These are phyloP conservation scores for Boletellus ananas DNA, from an alignment of 768 basidiomycete genomes.

Conservation along the genomic window DNA sequence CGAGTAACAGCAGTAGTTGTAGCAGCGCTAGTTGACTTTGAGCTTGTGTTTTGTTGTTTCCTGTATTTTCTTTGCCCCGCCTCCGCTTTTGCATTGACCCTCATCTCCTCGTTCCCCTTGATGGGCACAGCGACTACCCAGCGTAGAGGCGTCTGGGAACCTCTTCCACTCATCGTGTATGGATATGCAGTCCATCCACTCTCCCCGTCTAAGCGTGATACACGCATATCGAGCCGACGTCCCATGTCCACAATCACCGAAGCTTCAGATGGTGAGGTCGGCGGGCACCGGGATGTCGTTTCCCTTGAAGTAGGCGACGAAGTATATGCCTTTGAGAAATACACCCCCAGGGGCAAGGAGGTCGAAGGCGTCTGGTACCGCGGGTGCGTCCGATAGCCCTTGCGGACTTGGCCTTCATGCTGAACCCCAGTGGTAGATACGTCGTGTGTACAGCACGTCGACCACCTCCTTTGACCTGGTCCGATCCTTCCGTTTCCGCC, in stretches of 20 bases:
- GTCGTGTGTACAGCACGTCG: conserved; percentile 80
- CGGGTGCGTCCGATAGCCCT: conserved; percentile 58
- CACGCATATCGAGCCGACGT: conserved; percentile 48
- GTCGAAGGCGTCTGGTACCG: conserved; percentile 87
- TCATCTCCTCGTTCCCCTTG: neutral
- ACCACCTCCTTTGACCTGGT: conserved; percentile 63
- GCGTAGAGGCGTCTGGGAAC: conserved; percentile 54
- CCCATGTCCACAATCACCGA: conserved; percentile 43
- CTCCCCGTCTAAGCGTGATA: conserved; percentile 69
- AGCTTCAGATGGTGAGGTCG: conserved; percentile 54
- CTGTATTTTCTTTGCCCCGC: neutral
- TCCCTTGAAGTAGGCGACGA: conserved; percentile 94
- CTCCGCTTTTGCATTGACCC: neutral
- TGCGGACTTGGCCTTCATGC: neutral
- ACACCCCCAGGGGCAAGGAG: conserved; percentile 68
- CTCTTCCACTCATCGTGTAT: conserved; percentile 74
- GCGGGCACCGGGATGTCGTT: conserved; percentile 70
- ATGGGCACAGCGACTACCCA: conserved; percentile 25
- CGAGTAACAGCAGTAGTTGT: no score
- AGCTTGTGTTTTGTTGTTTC: neutral
- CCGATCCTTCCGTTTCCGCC: conserved; percentile 47
- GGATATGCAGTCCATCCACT: conserved; percentile 89
- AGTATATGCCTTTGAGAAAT: conserved; percentile 95
- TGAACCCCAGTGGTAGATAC: conserved; percentile 49
- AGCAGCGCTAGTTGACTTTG: no score